These are phyloP conservation scores for Microbotryum saponariae DNA, from an alignment of 1,284 basidiomycete species.

Conservation along the genomic window DNA sequence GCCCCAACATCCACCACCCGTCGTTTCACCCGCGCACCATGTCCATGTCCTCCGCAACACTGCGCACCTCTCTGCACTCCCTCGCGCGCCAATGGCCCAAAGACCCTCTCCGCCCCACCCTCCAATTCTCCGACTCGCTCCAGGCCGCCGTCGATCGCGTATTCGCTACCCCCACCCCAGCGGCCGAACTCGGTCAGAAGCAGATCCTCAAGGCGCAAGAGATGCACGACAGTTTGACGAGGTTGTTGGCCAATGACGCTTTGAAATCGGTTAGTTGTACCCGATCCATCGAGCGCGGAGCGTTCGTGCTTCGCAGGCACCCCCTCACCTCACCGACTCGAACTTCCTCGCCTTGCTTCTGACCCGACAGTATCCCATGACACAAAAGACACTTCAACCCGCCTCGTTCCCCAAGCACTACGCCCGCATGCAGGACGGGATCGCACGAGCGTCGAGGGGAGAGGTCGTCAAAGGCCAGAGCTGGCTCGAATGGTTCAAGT, in stretches of 20 bases:
- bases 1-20: not conserved
- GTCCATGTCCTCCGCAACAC: not conserved
- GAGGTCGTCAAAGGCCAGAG: slow-evolving; percentile 15
- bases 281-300: too few species aligned
- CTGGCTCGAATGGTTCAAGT: slow-evolving; percentile 20
- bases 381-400: slow-evolving; percentile 20
- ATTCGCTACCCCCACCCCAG: slow-evolving; percentile 1
- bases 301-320: too few species aligned
- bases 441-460: slow-evolving; percentile 13
- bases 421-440: slow-evolving; percentile 17
- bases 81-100: slow-evolving; percentile 15
- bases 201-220: slow-evolving; percentile 16
- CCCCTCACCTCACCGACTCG: not conserved
- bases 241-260: slow-evolving; percentile 13
- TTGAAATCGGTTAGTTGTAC: slow-evolving; percentile 16
- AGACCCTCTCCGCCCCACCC: slow-evolving; percentile 18
- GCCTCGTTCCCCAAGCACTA: slow-evolving; percentile 31
- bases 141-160: slow-evolving; percentile 16
- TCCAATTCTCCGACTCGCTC: slow-evolving; percentile 22
- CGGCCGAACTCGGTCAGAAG: slow-evolving; percentile 3
- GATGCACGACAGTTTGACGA: slow-evolving; percentile 6
- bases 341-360: not conserved
- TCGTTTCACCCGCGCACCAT: not conserved
- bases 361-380: slow-evolving; percentile 17
- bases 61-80: slow-evolving; percentile 11